These are phyloP conservation scores for Sporisorium sorghi DNA, from an alignment of 1,284 basidiomycete species.

Conservation along the genomic window DNA sequence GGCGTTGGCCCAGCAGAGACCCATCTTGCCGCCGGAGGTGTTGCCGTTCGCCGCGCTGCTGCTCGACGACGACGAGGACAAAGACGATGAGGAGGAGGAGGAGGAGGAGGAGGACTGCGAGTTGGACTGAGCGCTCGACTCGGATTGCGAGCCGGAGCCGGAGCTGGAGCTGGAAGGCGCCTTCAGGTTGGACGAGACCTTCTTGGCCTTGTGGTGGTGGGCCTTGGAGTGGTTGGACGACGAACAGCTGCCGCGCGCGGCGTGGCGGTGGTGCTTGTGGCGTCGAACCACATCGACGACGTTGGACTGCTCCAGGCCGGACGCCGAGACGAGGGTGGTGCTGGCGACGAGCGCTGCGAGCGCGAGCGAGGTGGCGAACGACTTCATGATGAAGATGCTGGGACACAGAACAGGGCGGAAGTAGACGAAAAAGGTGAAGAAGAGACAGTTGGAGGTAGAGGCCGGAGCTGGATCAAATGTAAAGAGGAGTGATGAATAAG, in stretches of 20 bases:
- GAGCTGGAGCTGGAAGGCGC: constrained; percentile 8
- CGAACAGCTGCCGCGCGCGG: constrained; percentile 32
- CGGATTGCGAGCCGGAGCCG: constrained; percentile 6
- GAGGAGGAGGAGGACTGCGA: constrained; percentile 10
- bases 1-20: constrained; percentile 59
- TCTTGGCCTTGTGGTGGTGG: constrained; percentile 15
- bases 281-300: constrained; percentile 36
- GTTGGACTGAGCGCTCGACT: constrained; percentile 12
- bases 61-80: constrained; percentile 28
- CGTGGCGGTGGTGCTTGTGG: constrained; percentile 23
- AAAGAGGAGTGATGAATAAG: background rate
- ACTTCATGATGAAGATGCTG: constrained; percentile 39
- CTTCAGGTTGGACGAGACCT: constrained; percentile 16
- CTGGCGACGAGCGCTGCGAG: constrained; percentile 40
- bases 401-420: background rate
- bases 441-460: constrained; percentile 2
- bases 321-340: constrained; percentile 46
- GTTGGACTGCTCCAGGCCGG: constrained; percentile 28
- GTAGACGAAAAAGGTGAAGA: background rate
- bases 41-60: constrained; percentile 18
- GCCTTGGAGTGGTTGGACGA: constrained; percentile 11
- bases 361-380: constrained; percentile 28
- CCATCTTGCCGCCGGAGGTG: constrained; percentile 52
- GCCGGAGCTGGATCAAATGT: no score
- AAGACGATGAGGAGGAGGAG: constrained; percentile 21